Base-by-base conservation (phyloP, 1,139 yeast species). In the Kodamaea derodonti region DNA sequence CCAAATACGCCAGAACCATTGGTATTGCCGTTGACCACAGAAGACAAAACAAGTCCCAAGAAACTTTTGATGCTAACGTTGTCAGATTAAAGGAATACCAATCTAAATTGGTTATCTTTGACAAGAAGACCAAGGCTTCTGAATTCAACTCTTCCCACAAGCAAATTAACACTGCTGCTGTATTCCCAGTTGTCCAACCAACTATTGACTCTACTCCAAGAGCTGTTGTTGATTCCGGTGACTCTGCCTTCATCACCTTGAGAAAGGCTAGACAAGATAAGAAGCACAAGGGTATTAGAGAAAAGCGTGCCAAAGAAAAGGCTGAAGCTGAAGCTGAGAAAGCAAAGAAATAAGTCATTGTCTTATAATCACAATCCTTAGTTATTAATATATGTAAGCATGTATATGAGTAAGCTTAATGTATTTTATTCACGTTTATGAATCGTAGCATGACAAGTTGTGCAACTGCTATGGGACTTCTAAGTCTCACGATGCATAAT, bases 1-100 rank as follows among this genome's bases (percentile, higher is more conserved):
- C 95, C 61, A 85, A 88, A 70, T 86, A 87, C 77, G 98, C 98
- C 65, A 87, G 95, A 82, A 84, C 97, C 65, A 73, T 92, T 63
- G 98, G 98, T 72, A 86, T 92, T 62, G 86, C 98, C 58, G 98
- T 92, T 63, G 98, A 92, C 80, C 95, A 86, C 94, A 92, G 98
- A 80, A 92, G 98, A 78, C 95, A 84, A 70, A 94, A 92, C 95
- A 88, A 86, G 78, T 83, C 92, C 60, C 86, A 85, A 62, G 98
- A 90, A 78, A 90, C 86, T 60, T 86, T 88, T 60, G 95, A 90
- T 66, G 75, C 80, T 62, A 92, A 92, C 75, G 97, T 92, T 62
- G 85, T 80, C 69, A 88, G 98, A 81, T 84, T 92, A 71, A 77
- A 86, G 77, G 95, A 87, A 73, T 94, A 87, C 94, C 78, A 82